A percentile compares a stretch with the other conserved stretches of the same genome.
Conservation (phyloP, 257 asterid species). For the Knoxia roxburghii region DNA sequence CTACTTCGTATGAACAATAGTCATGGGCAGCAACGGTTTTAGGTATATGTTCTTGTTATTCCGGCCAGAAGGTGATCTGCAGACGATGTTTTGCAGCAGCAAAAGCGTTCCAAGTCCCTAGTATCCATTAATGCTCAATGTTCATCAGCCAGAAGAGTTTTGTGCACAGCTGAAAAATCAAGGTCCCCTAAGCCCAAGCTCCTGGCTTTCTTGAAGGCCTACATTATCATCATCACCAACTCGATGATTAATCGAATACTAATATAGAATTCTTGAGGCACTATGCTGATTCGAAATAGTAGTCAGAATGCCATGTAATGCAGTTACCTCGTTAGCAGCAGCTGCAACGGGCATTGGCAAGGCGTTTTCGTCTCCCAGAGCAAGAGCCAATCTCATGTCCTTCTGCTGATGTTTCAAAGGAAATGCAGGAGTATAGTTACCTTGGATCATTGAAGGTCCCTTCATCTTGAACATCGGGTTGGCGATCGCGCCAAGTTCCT, state of each 20-base stretch:
- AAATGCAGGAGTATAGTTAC: conserved; percentile 76
- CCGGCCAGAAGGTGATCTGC: background rate
- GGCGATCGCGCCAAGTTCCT: conserved; percentile 95
- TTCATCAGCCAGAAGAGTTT: conserved; percentile 42
- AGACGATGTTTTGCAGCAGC: background rate
- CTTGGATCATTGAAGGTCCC: conserved; percentile 79
- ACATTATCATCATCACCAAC: conserved; percentile 9
- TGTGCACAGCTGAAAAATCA: conserved; percentile 86
- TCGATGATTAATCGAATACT: background rate
- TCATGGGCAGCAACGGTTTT: no score
- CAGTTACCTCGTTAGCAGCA: conserved; percentile 80
- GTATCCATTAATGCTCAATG: conserved; percentile 10
- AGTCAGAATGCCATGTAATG: background rate
- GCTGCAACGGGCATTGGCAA: conserved; percentile 97
- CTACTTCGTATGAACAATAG: background rate
- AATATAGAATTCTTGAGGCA: background rate
- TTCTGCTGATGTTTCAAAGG: conserved; percentile 97
- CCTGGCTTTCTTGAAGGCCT: conserved; percentile 92
- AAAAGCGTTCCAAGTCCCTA: background rate
- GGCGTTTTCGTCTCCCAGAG: conserved; percentile 85
- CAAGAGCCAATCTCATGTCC: conserved; percentile 95
- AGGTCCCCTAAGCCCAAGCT: conserved; percentile 79
- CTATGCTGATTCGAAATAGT: background rate
- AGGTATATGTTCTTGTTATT: background rate
- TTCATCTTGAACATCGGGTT: conserved; percentile 93